Conservation (phyloP, 176 grass and related monocot species). For the Oryza glaberrima region DNA sequence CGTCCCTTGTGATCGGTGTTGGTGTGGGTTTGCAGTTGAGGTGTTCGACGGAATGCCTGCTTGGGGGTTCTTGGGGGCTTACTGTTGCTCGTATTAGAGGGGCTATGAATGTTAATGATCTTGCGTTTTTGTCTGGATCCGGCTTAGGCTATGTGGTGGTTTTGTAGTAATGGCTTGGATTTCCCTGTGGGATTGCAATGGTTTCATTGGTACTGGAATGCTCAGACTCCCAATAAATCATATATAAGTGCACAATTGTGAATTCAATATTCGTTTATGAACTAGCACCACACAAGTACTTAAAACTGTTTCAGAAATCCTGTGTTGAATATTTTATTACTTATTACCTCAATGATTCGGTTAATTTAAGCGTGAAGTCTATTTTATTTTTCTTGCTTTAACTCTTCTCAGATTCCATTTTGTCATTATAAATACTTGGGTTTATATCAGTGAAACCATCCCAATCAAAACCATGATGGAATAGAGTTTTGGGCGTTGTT, state of each 20-base stretch:
- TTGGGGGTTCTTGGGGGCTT: neutral
- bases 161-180: neutral
- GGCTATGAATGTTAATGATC: neutral
- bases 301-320: neutral
- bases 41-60: constrained; percentile 36
- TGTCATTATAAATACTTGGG: neutral
- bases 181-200: neutral
- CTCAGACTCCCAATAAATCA: neutral
- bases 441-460: neutral
- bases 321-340: neutral
- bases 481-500: neutral
- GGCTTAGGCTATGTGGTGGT: neutral
- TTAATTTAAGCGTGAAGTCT: neutral
- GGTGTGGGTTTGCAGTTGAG: neutral
- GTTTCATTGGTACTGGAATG: neutral
- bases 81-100: neutral
- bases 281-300: neutral
- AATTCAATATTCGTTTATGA: too few species aligned
- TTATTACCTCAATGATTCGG: neutral
- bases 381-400: neutral
- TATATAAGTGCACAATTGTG: neutral
- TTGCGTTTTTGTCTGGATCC: neutral
- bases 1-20: neutral
- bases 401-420: neutral
- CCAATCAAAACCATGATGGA: neutral